These are phyloP conservation scores for Vaccinium myrtillus DNA, from an alignment of 148 eudicot genomes.

Conservation along the genomic window DNA sequence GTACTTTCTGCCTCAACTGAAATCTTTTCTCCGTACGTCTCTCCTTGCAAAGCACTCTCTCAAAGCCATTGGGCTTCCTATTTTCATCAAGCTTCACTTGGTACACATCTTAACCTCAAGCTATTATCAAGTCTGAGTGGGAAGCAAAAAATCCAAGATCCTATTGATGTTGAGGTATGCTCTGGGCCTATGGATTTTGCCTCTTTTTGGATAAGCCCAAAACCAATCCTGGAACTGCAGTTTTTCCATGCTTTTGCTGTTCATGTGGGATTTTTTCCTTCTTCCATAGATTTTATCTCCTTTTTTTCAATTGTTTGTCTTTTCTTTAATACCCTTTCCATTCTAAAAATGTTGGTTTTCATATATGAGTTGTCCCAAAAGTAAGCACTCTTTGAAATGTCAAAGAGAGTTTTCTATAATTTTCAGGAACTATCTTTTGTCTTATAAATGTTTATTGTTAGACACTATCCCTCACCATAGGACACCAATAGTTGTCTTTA, in stretches of 20 bases:
- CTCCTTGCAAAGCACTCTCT: slow-evolving; percentile 37
- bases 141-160: slow-evolving; percentile 30
- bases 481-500: background rate
- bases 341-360: background rate
- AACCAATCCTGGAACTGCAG: background rate
- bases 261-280: background rate
- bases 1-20: slow-evolving; percentile 48
- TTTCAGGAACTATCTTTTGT: background rate
- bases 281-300: slow-evolving; percentile 2
- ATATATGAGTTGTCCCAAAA: background rate
- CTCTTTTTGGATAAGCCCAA: slow-evolving; percentile 1
- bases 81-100: slow-evolving; percentile 90
- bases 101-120: slow-evolving; percentile 58
- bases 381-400: background rate
- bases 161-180: slow-evolving; percentile 47
- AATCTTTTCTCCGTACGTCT: slow-evolving; percentile 24
- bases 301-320: background rate
- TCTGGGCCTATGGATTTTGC: slow-evolving; percentile 4
- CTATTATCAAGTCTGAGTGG: slow-evolving; percentile 36
- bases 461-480: background rate
- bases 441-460: background rate
- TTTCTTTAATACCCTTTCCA: background rate
- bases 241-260: background rate
- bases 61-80: slow-evolving; percentile 71
- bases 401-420: background rate